These are phyloP conservation scores for Botrytis sinoallii DNA, from an alignment of 2,329 filamentous ascomycete species.

Conservation along the genomic window DNA sequence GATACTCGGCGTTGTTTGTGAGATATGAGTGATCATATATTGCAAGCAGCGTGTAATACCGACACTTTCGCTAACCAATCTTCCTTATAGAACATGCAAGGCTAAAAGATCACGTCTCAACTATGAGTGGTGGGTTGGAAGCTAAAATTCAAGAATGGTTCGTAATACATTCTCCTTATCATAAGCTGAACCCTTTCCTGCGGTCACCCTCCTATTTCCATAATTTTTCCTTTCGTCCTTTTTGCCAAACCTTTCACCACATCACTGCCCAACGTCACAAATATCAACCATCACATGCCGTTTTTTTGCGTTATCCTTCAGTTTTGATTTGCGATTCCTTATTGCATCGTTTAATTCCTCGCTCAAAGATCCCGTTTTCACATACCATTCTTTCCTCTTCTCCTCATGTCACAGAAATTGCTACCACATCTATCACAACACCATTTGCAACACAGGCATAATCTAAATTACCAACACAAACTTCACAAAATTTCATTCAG, in stretches of 20 bases:
- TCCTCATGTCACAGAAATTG: conserved; percentile 3
- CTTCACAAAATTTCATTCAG: neutral
- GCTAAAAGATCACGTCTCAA: conserved; percentile 82
- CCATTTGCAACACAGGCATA: neutral
- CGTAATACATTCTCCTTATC: conserved; percentile 41
- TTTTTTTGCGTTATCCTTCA: conserved; percentile 2
- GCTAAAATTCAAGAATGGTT: conserved; percentile 91
- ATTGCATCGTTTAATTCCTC: neutral
- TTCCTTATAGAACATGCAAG: conserved; percentile 74
- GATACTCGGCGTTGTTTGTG: conserved; percentile 27
- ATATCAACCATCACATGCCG: conserved; percentile 17
- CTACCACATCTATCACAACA: neutral
- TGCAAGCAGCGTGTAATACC: conserved; percentile 31
- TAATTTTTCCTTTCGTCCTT: conserved; percentile 17
- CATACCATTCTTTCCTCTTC: neutral
- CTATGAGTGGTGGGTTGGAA: conserved; percentile 87
- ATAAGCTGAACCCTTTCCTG: conserved; percentile 18
- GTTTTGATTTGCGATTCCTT: conserved; percentile 9
- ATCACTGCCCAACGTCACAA: conserved; percentile 22
- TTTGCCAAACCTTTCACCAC: conserved; percentile 19
- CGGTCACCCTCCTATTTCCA: neutral
- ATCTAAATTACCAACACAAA: neutral
- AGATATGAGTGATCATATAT: conserved; percentile 31
- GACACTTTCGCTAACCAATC: conserved; percentile 41
- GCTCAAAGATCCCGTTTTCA: neutral